Percentiles rank a stretch among this genome's conserved stretches.
phyloP scores from a whole-genome alignment of 2,329 filamentous ascomycete species.

The Berkeleyomyces rouxiae region DNA sequence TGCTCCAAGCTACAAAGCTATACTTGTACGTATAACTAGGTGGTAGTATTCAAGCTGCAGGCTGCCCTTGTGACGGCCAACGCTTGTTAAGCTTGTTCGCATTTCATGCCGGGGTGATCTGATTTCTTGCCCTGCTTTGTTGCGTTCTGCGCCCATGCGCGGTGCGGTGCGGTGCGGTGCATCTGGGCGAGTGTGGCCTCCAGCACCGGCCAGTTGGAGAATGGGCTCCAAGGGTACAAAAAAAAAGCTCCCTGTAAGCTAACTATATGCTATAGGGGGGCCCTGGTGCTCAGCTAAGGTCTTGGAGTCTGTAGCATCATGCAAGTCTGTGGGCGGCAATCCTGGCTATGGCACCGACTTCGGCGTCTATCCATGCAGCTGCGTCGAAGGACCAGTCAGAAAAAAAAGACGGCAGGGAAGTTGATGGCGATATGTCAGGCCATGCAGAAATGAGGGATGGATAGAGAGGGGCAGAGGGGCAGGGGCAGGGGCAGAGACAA shows the following conservation, averaged over 20 bases:
- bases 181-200: too few species aligned
- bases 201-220: too few species aligned
- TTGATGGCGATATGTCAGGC: not conserved
- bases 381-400: not conserved
- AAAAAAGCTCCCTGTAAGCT: too few species aligned
- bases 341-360: not conserved
- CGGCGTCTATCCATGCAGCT: not conserved
- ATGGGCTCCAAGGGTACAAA: too few species aligned
- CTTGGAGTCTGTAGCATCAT: too few species aligned
- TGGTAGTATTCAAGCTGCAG: not conserved
- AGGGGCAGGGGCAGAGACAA: not conserved
- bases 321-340: not conserved
- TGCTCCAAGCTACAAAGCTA: not conserved
- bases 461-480: not conserved
- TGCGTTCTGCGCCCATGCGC: too few species aligned
- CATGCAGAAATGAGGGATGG: not conserved
- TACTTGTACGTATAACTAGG: not conserved
- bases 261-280: too few species aligned
- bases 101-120: not conserved
- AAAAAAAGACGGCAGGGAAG: not conserved
- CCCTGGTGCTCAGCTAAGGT: too few species aligned
- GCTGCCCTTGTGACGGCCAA: not conserved
- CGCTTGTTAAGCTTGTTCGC: not conserved
- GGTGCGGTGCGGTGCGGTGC: too few species aligned
- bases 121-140: not conserved